phyloP scores from a whole-genome alignment of 140 eudicot genomes.

The Cichorium intybus region DNA sequence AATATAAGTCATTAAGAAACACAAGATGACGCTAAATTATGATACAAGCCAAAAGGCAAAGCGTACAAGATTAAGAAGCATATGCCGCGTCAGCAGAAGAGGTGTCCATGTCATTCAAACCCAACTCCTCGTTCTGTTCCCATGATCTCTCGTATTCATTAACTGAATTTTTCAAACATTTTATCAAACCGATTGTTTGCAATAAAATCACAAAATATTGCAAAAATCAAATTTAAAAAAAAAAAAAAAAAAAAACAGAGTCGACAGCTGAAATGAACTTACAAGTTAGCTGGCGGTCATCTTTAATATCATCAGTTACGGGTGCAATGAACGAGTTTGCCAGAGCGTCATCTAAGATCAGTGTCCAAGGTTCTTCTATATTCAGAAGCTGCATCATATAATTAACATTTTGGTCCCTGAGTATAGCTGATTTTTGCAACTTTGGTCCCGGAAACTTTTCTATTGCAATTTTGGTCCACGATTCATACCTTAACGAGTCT shows the following conservation, averaged over 20 bases:
- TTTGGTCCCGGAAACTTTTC: too few relatives aligned
- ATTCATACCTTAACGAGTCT: constrained; percentile 62
- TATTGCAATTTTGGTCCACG: not conserved
- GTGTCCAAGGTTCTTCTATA: constrained; percentile 83
- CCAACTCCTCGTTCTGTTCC: constrained; percentile 96
- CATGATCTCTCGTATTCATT: constrained; percentile 87
- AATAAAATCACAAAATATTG: too few relatives aligned
- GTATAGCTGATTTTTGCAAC: not conserved
- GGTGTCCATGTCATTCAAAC: constrained; percentile 93
- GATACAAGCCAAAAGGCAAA: constrained; percentile 3
- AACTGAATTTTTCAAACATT: constrained; percentile 34
- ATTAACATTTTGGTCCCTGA: not conserved
- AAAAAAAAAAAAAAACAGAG: not conserved
- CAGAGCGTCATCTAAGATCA: constrained; percentile 77
- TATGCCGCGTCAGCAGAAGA: constrained; percentile 90
- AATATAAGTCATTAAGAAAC: not conserved
- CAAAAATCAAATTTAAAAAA: not conserved
- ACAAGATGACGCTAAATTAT: not conserved
- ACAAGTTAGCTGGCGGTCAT: constrained; percentile 73
- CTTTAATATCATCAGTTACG: constrained; percentile 69
- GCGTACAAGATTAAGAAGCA: constrained; percentile 3
- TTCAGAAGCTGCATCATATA: constrained; percentile 54
- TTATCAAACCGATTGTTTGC: not conserved
- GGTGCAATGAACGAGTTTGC: constrained; percentile 92
- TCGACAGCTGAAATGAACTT: constrained; percentile 27